Conservation (phyloP, 805 yeast genomes). For the Ogataea naganishii region DNA sequence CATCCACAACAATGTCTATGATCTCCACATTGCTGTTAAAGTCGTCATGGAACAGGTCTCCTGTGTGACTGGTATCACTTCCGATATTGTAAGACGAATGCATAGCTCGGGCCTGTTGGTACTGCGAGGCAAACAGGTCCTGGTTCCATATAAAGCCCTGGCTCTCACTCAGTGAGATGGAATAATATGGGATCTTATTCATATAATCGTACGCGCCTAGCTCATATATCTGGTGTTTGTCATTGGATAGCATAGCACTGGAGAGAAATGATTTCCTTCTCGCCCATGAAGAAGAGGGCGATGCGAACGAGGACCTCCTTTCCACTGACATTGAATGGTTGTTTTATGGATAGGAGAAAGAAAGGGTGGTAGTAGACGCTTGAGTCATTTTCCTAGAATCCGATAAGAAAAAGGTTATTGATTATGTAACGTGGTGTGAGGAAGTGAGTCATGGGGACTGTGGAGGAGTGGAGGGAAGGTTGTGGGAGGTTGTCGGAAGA, state of each 20-base stretch:
- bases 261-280: slow-evolving; percentile 51
- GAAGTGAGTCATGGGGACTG: too few species aligned
- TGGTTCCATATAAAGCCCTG: slow-evolving; percentile 77
- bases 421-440: too few species aligned
- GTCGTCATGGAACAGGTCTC: too few species aligned
- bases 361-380: too few species aligned
- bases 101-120: slow-evolving; percentile 48
- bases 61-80: too few species aligned
- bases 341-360: neutral
- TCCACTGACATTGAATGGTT: slow-evolving; percentile 3
- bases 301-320: slow-evolving; percentile 22
- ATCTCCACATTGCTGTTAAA: slow-evolving; percentile 2
- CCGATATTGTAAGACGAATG: too few species aligned
- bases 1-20: slow-evolving; percentile 3
- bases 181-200: slow-evolving; percentile 28
- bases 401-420: too few species aligned
- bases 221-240: slow-evolving; percentile 47
- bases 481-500: too few species aligned
- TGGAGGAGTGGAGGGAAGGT: too few species aligned
- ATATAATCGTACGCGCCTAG: slow-evolving; percentile 22
- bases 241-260: slow-evolving; percentile 46
- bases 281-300: slow-evolving; percentile 42
- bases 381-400: too few species aligned
- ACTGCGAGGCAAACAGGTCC: slow-evolving; percentile 64
- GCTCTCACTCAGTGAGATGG: slow-evolving; percentile 46